Evolutionary conservation across 208 protist species (phyloP).

Genomic region (Kentomonas sorsogonicus): DNA sequence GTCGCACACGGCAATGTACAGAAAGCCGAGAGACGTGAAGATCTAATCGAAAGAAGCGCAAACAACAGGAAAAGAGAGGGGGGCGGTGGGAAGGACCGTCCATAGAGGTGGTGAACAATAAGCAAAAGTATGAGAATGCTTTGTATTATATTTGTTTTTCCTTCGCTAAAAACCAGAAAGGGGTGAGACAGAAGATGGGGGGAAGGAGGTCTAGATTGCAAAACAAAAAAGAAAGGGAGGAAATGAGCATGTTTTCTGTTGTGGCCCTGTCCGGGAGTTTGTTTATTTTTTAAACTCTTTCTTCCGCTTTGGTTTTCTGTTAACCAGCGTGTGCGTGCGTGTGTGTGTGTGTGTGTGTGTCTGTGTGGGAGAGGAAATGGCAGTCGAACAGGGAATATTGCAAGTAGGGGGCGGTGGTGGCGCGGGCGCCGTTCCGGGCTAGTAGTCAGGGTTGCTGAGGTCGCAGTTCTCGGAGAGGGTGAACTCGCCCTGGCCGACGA

Average conservation of each 20-base stretch:
- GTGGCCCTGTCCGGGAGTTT: background rate
- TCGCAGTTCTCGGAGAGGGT: constrained; percentile 85
- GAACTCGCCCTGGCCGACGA: constrained; percentile 86
- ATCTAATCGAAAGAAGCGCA: too few relatives aligned
- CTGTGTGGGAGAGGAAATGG: background rate
- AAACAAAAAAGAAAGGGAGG: constrained; percentile 6
- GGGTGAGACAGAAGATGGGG: background rate
- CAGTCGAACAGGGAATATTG: background rate
- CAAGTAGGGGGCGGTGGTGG: background rate
- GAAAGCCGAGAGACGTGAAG: too few relatives aligned
- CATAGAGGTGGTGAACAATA: too few relatives aligned
- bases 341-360: background rate
- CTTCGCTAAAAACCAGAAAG: background rate
- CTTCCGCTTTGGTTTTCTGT: background rate
- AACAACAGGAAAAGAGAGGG: too few relatives aligned
- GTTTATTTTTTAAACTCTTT: background rate
- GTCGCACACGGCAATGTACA: too few relatives aligned
- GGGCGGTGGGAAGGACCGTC: too few relatives aligned
- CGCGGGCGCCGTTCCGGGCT: constrained; percentile 4
- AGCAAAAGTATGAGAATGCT: too few relatives aligned
- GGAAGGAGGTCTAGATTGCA: background rate
- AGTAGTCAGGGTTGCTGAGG: constrained; percentile 90
- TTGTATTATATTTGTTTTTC: too few relatives aligned
- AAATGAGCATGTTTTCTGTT: background rate
- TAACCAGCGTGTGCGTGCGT: background rate